phyloP scores from a whole-genome alignment of 192 early-diverging fungal genomes.

The Rhizophagus clarus region DNA sequence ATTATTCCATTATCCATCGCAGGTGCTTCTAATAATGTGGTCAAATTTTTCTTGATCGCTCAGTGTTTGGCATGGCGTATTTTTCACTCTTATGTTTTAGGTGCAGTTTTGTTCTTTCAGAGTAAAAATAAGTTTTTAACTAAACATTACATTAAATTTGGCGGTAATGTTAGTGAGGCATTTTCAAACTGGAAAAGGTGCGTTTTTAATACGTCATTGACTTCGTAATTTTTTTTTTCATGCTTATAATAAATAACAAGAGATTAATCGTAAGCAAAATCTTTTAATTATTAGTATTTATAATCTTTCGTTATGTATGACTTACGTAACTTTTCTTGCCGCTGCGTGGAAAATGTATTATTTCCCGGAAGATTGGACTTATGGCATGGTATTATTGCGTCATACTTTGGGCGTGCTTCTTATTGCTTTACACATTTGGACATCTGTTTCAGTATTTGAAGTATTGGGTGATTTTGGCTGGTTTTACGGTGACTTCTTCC shows the following conservation, averaged over 20 bases:
- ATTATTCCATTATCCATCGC: constrained; percentile 61
- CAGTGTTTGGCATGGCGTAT: constrained; percentile 89
- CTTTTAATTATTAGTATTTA: constrained; percentile 64
- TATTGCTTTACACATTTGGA: constrained; percentile 90
- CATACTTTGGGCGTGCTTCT: constrained; percentile 83
- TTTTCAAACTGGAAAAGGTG: constrained; percentile 94
- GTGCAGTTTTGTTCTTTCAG: constrained; percentile 78
- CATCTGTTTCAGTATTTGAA: constrained; percentile 88
- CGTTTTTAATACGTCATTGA: constrained; percentile 24
- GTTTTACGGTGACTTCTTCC: constrained; percentile 99
- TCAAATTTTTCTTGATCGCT: constrained; percentile 50
- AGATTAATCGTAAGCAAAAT: too few species aligned
- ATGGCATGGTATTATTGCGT: constrained; percentile 73
- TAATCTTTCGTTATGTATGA: constrained; percentile 91
- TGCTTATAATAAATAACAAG: constrained; percentile 12
- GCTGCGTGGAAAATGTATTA: constrained; percentile 82
- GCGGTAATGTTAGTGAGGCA: constrained; percentile 84
- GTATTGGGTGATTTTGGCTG: constrained; percentile 95
- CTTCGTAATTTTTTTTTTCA: not conserved
- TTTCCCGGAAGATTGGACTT: constrained; percentile 67
- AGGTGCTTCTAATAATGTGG: constrained; percentile 39
- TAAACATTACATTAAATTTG: constrained; percentile 90
- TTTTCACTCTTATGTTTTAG: constrained; percentile 81
- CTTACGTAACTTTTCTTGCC: constrained; percentile 83
- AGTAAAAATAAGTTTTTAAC: constrained; percentile 82